Evolutionary conservation across 352 stramenopile species (phyloP).

Genomic region (Phytophthora lateralis): DNA sequence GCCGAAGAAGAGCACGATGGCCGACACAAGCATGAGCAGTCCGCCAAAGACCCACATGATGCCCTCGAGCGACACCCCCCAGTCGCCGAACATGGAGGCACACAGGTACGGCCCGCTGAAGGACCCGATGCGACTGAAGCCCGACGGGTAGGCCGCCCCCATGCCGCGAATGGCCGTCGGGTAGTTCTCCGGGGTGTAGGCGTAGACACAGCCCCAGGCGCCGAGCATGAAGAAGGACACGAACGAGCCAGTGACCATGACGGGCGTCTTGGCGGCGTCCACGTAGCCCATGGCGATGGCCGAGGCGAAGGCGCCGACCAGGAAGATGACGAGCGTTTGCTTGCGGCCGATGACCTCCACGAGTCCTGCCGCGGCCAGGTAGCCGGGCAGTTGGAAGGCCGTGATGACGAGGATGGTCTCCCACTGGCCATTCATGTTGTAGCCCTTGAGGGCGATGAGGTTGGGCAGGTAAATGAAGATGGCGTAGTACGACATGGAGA

Average conservation of each 20-base stretch:
- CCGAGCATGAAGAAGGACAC: conserved; percentile 77
- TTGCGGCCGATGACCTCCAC: conserved; percentile 64
- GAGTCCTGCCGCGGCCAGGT: conserved; percentile 54
- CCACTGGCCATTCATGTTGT: conserved; percentile 64
- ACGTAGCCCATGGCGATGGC: conserved; percentile 73
- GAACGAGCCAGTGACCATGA: conserved; percentile 57
- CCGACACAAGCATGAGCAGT: conserved; percentile 60
- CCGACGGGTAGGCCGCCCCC: conserved; percentile 62
- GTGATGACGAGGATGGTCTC: conserved; percentile 65
- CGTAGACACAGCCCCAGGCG: conserved; percentile 70
- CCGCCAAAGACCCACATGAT: conserved; percentile 80
- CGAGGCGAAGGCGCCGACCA: conserved; percentile 48
- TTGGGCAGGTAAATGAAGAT: conserved; percentile 69
- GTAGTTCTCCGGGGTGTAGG: conserved; percentile 82
- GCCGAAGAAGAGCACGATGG: conserved; percentile 61
- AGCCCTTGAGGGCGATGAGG: conserved; percentile 61
- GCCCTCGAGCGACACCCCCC: conserved; percentile 57
- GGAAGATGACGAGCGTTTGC: conserved; percentile 58
- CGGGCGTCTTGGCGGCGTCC: conserved; percentile 34
- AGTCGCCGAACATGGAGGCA: conserved; percentile 59
- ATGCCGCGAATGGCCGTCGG: conserved; percentile 72
- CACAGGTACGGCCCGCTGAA: conserved; percentile 73
- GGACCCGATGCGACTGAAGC: conserved; percentile 70
- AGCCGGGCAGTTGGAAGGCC: conserved; percentile 65
- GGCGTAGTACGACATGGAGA: conserved; percentile 76